Conservation (phyloP, 2,329 filamentous ascomycete genomes). For the Paecilomyces sp. region DNA sequence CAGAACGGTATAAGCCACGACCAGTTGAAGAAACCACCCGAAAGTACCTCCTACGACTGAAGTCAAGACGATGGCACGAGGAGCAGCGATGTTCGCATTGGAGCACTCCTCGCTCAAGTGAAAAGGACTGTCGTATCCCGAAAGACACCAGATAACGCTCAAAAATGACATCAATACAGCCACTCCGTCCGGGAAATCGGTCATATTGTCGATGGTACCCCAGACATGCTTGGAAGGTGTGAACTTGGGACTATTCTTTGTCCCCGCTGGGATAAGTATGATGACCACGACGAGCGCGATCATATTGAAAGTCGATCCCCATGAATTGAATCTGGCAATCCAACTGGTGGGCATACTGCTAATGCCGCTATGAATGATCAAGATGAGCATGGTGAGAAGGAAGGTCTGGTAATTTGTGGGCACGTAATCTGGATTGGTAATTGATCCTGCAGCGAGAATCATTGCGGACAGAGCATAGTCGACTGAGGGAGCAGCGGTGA, state of each 20-base stretch:
- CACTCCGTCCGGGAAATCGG: slow-evolving; percentile 60
- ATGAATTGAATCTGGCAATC: slow-evolving; percentile 64
- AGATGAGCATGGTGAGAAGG: slow-evolving; percentile 58
- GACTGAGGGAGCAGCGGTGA: slow-evolving; percentile 60
- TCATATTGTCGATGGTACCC: slow-evolving; percentile 58
- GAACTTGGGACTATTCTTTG: slow-evolving; percentile 53
- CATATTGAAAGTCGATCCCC: slow-evolving; percentile 65
- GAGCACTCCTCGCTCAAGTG: slow-evolving; percentile 70
- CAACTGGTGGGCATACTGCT: slow-evolving; percentile 65
- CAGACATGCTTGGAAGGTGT: slow-evolving; percentile 54
- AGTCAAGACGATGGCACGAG: slow-evolving; percentile 65
- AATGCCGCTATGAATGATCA: slow-evolving; percentile 61
- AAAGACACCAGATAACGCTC: slow-evolving; percentile 63
- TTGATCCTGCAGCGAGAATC: slow-evolving; percentile 65
- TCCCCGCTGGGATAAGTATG: slow-evolving; percentile 60
- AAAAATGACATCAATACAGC: slow-evolving; percentile 66
- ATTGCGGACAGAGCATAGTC: slow-evolving; percentile 62
- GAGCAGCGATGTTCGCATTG: slow-evolving; percentile 63
- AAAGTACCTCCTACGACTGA: slow-evolving; percentile 58
- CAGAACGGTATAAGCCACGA: slow-evolving; percentile 64
- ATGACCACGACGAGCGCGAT: slow-evolving; percentile 58
- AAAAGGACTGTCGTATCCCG: slow-evolving; percentile 62
- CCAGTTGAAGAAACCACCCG: slow-evolving; percentile 67
- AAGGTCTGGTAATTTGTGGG: slow-evolving; percentile 62
- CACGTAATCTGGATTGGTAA: slow-evolving; percentile 57